phyloP scores from a whole-genome alignment of 305 asterid species.

The Fraxinus velutina region DNA sequence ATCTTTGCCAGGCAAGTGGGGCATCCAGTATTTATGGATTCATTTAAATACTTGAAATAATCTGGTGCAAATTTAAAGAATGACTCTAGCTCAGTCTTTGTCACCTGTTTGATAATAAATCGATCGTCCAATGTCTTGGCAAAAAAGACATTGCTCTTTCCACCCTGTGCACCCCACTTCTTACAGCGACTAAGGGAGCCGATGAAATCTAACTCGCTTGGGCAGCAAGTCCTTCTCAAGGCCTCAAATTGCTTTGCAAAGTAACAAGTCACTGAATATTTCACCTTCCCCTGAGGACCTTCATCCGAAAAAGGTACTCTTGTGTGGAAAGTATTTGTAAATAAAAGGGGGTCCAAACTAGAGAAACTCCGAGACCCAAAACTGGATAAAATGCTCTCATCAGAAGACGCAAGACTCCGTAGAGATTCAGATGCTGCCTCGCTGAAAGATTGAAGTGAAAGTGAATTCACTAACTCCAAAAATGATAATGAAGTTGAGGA shows the following conservation, averaged over 20 bases:
- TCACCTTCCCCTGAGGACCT: constrained; percentile 70
- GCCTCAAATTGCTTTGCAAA: constrained; percentile 69
- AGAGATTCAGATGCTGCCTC: constrained; percentile 45
- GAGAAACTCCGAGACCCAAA: constrained; percentile 49
- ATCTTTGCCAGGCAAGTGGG: constrained; percentile 89
- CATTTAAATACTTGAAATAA: constrained; percentile 69
- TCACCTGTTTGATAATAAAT: constrained; percentile 82
- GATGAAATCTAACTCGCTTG: constrained; percentile 62
- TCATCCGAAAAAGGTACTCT: constrained; percentile 63
- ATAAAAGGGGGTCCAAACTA: constrained; percentile 46
- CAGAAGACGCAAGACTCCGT: constrained; percentile 41
- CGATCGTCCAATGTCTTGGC: constrained; percentile 86
- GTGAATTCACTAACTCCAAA: constrained; percentile 49
- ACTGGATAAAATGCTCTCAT: constrained; percentile 42
- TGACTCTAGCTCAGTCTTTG: constrained; percentile 80
- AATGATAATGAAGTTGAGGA: constrained; percentile 51
- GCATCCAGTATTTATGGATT: constrained; percentile 63
- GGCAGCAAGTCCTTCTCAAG: constrained; percentile 58
- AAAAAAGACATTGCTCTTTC: constrained; percentile 81
- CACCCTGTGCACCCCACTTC: constrained; percentile 96
- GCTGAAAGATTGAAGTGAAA: constrained; percentile 54
- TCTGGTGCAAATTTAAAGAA: constrained; percentile 70
- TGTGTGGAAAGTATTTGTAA: constrained; percentile 46
- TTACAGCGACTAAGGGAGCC: constrained; percentile 86
- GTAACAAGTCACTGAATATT: constrained; percentile 73